Percentiles rank a stretch among this genome's conserved stretches.
phyloP scores from a whole-genome alignment of 257 asterid genomes.

The Avicennia marina region DNA sequence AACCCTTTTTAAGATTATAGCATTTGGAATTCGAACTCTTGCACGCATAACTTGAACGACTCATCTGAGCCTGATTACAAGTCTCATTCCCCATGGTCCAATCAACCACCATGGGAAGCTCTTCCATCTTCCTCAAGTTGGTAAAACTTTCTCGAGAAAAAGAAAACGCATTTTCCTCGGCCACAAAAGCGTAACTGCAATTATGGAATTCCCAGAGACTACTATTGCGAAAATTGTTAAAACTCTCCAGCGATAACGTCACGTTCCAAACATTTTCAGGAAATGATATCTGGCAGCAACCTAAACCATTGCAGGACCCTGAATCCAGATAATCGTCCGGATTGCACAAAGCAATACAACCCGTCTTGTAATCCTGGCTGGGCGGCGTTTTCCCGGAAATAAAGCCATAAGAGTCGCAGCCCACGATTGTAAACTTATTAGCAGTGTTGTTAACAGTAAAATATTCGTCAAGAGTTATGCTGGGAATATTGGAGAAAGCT shows the following conservation, averaged over 20 bases:
- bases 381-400: background rate
- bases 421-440: background rate
- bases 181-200: conserved; percentile 32
- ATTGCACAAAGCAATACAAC: background rate
- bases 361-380: background rate
- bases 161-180: conserved; percentile 10
- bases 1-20: background rate
- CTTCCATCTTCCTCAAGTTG: background rate
- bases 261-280: background rate
- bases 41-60: conserved; percentile 26
- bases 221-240: too few relatives aligned
- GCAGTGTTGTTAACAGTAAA: background rate
- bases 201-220: background rate
- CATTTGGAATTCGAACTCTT: conserved; percentile 18
- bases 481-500: background rate
- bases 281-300: background rate
- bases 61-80: conserved; percentile 22
- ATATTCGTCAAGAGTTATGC: background rate
- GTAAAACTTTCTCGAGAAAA: conserved; percentile 10
- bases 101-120: conserved; percentile 33
- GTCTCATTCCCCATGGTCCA: conserved; percentile 34
- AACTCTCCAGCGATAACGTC: too few relatives aligned
- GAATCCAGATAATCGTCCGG: background rate
- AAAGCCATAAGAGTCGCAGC: background rate
- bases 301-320: background rate